These are phyloP conservation scores for Teratosphaeria viscida DNA, from an alignment of 2,329 filamentous ascomycete genomes.

Conservation along the genomic window DNA sequence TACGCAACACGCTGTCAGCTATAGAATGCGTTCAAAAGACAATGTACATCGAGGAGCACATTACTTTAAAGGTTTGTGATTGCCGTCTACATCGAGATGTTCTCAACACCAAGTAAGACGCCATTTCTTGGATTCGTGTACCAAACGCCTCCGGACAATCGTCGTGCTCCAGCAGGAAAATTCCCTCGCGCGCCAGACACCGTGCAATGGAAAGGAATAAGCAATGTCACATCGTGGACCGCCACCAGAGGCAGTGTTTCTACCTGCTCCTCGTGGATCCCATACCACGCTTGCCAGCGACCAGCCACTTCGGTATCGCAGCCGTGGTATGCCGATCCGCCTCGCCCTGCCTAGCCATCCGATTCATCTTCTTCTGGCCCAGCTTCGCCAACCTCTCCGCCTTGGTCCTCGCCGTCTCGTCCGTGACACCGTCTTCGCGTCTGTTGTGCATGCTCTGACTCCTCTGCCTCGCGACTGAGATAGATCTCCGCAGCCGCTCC, in stretches of 20 bases:
- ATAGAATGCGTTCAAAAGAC: too few species aligned
- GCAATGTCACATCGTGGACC: not conserved
- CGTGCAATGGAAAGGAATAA: not conserved
- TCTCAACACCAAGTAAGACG: too few species aligned
- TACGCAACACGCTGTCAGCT: too few species aligned
- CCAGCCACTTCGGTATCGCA: constrained; percentile 79
- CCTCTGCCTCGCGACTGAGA: constrained; percentile 55
- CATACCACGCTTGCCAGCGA: constrained; percentile 85
- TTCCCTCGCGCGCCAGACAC: not conserved
- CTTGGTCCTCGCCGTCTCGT: constrained; percentile 58
- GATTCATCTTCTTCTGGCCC: constrained; percentile 96
- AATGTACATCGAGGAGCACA: too few species aligned
- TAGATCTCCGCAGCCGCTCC: constrained; percentile 41
- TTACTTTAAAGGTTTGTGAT: not conserved
- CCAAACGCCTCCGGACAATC: too few species aligned
- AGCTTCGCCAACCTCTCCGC: constrained; percentile 81
- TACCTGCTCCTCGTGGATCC: constrained; percentile 64
- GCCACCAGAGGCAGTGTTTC: not conserved
- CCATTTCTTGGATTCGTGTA: not conserved
- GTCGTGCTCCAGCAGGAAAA: too few species aligned
- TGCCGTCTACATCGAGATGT: not conserved
- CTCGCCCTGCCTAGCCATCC: constrained; percentile 93
- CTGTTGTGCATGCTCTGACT: constrained; percentile 54
- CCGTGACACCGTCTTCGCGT: constrained; percentile 64
- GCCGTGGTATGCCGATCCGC: constrained; percentile 82